Conservation (phyloP, 2,329 filamentous ascomycete genomes). For the Grosmannia huntii region DNA sequence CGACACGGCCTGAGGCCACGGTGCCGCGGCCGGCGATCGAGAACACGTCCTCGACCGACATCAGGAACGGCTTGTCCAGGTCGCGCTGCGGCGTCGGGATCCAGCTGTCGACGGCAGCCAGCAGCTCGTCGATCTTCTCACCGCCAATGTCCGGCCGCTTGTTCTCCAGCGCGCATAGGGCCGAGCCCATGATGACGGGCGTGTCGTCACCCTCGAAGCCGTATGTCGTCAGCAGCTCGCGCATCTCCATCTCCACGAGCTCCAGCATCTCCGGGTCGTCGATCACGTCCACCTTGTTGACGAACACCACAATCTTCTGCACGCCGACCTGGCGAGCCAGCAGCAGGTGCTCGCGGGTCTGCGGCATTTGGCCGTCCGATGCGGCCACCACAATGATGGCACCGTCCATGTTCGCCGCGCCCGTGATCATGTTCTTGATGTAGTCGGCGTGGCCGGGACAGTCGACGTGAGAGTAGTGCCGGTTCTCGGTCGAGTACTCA, state of each 20-base stretch:
- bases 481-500: slow-evolving; percentile 86
- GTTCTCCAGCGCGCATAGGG: slow-evolving; percentile 83
- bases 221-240: slow-evolving; percentile 83
- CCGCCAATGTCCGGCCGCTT: slow-evolving; percentile 78
- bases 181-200: slow-evolving; percentile 92
- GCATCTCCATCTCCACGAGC: slow-evolving; percentile 99
- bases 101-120: slow-evolving; percentile 84
- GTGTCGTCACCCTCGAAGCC: slow-evolving; percentile 98
- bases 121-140: slow-evolving; percentile 80
- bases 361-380: slow-evolving; percentile 98
- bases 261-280: slow-evolving; percentile 99
- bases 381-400: slow-evolving; percentile 98
- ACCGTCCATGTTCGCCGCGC: slow-evolving; percentile 98
- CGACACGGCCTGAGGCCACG: slow-evolving; percentile 90
- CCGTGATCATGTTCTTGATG: slow-evolving; percentile 99
- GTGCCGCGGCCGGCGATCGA: slow-evolving; percentile 89
- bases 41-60: slow-evolving; percentile 93
- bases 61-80: slow-evolving; percentile 96
- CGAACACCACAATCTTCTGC: slow-evolving; percentile 95
- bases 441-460: slow-evolving; percentile 99
- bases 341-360: slow-evolving; percentile 95
- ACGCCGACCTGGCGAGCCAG: slow-evolving; percentile 97
- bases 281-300: slow-evolving; percentile 98
- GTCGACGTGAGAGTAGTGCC: slow-evolving; percentile 99
- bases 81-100: slow-evolving; percentile 92